Evolutionary conservation across 176 grass and related monocot species (phyloP).

Genomic region (Pontederia paniculata): DNA sequence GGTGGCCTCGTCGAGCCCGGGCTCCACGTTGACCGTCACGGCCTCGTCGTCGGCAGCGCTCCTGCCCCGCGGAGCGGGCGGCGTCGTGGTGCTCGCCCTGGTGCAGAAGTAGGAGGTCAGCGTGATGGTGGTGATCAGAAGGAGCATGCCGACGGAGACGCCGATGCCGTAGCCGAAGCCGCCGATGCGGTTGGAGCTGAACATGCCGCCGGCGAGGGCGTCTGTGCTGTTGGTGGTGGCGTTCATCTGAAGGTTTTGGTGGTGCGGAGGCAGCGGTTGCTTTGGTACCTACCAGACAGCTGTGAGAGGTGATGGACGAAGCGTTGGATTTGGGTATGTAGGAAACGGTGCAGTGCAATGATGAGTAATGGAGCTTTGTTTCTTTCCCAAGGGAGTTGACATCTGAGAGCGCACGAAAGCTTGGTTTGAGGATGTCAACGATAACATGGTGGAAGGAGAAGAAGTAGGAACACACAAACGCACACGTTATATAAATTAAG

Average conservation of each 20-base stretch:
- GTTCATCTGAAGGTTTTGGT: not conserved
- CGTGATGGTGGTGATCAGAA: slow-evolving; percentile 50
- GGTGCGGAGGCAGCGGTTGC: too few relatives aligned
- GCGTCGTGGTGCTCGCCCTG: slow-evolving; percentile 11
- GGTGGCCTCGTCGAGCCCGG: slow-evolving; percentile 51
- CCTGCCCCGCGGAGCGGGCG: not conserved
- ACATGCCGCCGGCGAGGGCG: slow-evolving; percentile 24
- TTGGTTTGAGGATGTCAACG: too few relatives aligned
- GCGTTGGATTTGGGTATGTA: too few relatives aligned
- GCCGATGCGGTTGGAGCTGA: slow-evolving; percentile 31
- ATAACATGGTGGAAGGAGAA: too few relatives aligned
- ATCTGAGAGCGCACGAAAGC: too few relatives aligned
- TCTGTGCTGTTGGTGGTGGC: not conserved
- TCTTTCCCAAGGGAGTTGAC: too few relatives aligned
- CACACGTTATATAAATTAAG: too few relatives aligned
- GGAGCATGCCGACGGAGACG: slow-evolving; percentile 54
- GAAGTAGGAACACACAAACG: too few relatives aligned
- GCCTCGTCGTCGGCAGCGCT: not conserved
- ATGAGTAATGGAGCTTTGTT: too few relatives aligned
- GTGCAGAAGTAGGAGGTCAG: slow-evolving; percentile 63
- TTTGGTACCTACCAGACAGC: too few relatives aligned
- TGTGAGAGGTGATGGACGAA: too few relatives aligned
- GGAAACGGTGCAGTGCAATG: too few relatives aligned
- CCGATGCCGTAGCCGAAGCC: slow-evolving; percentile 58
- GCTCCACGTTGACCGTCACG: slow-evolving; percentile 17